Conservation (phyloP, 345 rosid species). For the Populus euphratica region DNA sequence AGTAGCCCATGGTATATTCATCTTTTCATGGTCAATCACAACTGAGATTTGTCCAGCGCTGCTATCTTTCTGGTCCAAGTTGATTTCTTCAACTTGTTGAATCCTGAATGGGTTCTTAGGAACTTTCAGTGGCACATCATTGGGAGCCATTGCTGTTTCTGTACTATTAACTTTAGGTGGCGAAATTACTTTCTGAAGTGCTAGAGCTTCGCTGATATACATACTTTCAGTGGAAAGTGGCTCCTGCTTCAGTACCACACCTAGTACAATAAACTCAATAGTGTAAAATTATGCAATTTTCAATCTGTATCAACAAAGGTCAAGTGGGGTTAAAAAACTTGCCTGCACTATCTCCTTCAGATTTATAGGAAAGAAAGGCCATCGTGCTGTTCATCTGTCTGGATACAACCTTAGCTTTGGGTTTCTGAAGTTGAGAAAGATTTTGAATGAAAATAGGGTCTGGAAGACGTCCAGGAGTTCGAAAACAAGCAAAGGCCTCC, state of each 20-base stretch:
- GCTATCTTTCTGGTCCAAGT: slow-evolving; percentile 6
- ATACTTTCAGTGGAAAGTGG: slow-evolving; percentile 31
- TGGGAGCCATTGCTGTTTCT: slow-evolving; percentile 4
- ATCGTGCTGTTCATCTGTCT: slow-evolving; percentile 25
- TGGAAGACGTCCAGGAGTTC: slow-evolving; percentile 20
- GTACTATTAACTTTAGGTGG: slow-evolving; percentile 23
- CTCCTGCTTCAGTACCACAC: slow-evolving; percentile 22
- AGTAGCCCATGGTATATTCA: slow-evolving; percentile 17
- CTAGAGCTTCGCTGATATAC: slow-evolving; percentile 40
- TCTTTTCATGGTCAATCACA: slow-evolving; percentile 19
- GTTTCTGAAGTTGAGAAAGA: slow-evolving; percentile 24
- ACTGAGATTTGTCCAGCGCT: slow-evolving; percentile 22
- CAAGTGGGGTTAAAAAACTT: slow-evolving; percentile 14
- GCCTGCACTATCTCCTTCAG: slow-evolving; percentile 27
- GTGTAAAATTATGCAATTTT: not conserved
- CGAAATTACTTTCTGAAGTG: slow-evolving; percentile 42
- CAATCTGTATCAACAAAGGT: not conserved
- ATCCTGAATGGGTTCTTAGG: slow-evolving; percentile 68
- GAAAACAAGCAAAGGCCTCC: slow-evolving; percentile 57
- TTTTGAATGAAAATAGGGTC: slow-evolving; percentile 12
- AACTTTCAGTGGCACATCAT: slow-evolving; percentile 26
- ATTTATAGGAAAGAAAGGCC: slow-evolving; percentile 27
- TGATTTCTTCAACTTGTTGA: slow-evolving; percentile 34
- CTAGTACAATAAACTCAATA: slow-evolving; percentile 15
- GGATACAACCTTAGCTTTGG: slow-evolving; percentile 17